Base-by-base conservation (phyloP, 2,329 filamentous ascomycete genomes). In the Trichoderma gracile region DNA sequence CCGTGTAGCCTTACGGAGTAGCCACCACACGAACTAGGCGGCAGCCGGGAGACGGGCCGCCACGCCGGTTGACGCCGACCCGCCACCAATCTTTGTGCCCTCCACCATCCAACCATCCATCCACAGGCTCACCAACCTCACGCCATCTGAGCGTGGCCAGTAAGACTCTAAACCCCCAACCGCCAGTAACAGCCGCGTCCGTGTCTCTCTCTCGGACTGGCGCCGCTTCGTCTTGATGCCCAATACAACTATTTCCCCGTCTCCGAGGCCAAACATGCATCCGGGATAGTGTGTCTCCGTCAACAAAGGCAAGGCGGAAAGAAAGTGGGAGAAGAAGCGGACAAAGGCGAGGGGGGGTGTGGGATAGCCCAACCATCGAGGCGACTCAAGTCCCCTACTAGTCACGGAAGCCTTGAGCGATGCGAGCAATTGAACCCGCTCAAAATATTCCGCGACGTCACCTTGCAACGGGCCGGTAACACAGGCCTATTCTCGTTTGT, bases 11-110 rank as follows among this genome's bases (percentile, higher is more conserved):
- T 38, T 38, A 27, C 38, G 45, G 50, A 49, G 57, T 46, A 19
- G 45, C 21, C n/a, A 30, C 27, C 27, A 30, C 27, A 40, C 7
- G 43, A 21, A 21, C 42, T 52, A 60, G 46, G 57, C 57, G 42
- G 42, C 30, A 25, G 49, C 43, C 58, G 58, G 58, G 40, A 62
- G 49, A 53, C 58, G 58, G 58, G 49, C 58, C 58, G 58, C 23
- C 17, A 40, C 42, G 42, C 33, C 33, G 33, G 12, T 38, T 53
- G 50, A 55, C 33, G 33, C 58, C 47, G 47, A 53, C 40, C 47
- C 47, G 47, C 58, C 25, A 53, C 58, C 58, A 53, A 46, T 3
- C 14, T 38, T 14, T 14, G 12, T 14, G 33, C 12, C 10, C 10
- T 38, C 33, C 33, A 5, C 33, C 19, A 12, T 23, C 38, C n/a